Evolutionary conservation across 1,284 basidiomycete species (phyloP), one percentile per base, ranked within the genome.

Genomic region (Malassezia equina): DNA sequence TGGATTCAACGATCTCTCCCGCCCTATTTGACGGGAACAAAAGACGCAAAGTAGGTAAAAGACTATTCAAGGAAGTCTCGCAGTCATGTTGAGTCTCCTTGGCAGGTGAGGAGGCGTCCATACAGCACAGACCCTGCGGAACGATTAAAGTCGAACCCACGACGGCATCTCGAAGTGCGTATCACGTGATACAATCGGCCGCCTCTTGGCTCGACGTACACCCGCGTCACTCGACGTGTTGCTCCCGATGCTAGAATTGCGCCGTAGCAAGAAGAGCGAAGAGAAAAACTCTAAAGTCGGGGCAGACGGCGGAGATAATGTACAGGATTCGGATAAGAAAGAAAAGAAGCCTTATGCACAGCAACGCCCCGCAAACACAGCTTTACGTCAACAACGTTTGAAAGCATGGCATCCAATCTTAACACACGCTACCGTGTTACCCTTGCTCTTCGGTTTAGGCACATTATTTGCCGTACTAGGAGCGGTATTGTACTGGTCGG

Each of bases 331-430:
- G 2, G 48, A 52, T 9, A 62, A 61, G 21, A 59, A 57, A 41
- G 55, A 60, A 23, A 68, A 68, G 59, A 66, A 62, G 44, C 41
- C 62, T 4, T 72, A 64, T 52, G 63, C 67, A 19, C 61, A 66
- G 47, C 61, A 69, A 45, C 67, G 68, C 45, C 70, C 70, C 7
- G 64, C 70, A 39, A 72, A 96, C 78, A 98, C 93, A 48, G 93
- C 93, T 41, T 95, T 96, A 83, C 96, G 95, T 79, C 94, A 99
- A 76, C 94, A 99, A 77, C 87, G 94, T 54, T 82, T 99, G 73
- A 96, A 96, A 79, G 94, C 94, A 69, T 99, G 94, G 94, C 94
- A 99, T 80, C 94, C 94, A 17, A 95, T 99, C 73, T 81, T 98
- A 39, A 96, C 93, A 0, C 94, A 94, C 3, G 90, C 90, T 76